Evolutionary conservation across 176 grass and related monocot species (phyloP).

Genomic region (Triticum aestivum): DNA sequence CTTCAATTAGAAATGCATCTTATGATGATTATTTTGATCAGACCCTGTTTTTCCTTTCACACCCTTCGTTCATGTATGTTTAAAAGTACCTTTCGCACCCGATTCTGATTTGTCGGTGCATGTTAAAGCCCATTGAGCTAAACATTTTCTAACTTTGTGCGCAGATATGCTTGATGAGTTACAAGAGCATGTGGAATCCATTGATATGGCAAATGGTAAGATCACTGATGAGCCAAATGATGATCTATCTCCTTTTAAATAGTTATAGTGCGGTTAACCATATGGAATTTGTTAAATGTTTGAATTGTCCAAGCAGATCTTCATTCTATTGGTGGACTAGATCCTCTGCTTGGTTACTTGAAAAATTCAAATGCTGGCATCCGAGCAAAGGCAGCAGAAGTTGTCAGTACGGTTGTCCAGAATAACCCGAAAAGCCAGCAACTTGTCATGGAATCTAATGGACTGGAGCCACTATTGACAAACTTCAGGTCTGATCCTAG

Average conservation of each 20-base stretch:
- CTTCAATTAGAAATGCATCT: not conserved
- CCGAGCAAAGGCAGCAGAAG: conserved; percentile 89
- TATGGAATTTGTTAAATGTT: not conserved
- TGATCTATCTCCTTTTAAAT: not conserved
- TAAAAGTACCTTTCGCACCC: not conserved
- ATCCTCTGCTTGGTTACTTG: conserved; percentile 80
- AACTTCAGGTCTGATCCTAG: conserved; percentile 80
- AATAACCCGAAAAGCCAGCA: conserved; percentile 88
- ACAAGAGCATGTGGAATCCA: conserved; percentile 77
- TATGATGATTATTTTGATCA: not conserved
- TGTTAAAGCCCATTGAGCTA: not conserved
- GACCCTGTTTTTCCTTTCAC: not conserved
- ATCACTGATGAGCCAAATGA: not conserved
- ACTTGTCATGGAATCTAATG: conserved; percentile 83
- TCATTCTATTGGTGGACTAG: conserved; percentile 78
- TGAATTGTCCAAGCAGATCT: conserved; percentile 55
- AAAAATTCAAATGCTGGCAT: conserved; percentile 80
- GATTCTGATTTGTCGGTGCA: not conserved
- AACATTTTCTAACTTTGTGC: conserved; percentile 9
- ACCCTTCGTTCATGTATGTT: not conserved
- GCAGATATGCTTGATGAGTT: conserved; percentile 77
- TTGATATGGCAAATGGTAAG: conserved; percentile 78
- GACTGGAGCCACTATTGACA: conserved; percentile 73
- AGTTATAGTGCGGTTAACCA: not conserved
- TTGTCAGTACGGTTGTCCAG: conserved; percentile 80